Base-by-base conservation (phyloP, 495 filamentous ascomycete species). In the Trichoderma orchidacearum region DNA sequence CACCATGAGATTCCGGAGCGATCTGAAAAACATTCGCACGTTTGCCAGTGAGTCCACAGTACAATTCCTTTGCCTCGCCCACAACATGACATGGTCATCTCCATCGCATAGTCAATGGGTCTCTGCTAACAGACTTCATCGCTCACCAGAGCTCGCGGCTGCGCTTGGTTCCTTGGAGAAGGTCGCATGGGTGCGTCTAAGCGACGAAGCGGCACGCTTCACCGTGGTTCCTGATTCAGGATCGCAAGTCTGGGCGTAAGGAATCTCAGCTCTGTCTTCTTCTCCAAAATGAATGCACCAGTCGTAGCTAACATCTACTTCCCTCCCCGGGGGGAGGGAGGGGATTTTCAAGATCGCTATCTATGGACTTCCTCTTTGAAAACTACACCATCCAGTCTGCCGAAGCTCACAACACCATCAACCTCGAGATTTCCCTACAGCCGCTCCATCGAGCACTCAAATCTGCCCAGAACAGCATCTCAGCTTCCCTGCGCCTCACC, bases 201-300 rank as follows among this genome's bases (percentile, higher is more conserved):
- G 91, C 69, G 76, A 88, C 67, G 82, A 91, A 53, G 82, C 84
- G 21, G 80, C 95, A 56, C 90, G 89, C 61, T 95, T 98, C 74
- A 96, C 94, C 56, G 86, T 95, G 65, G 90, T 96, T 60, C 89
- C 90, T 5, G 90, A 96, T 61, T 83, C 86, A 62, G 90, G 93
- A 23, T 90, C 90, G 11, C 90, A 96, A 77, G 93, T 97, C 30
- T 98, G 94, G 93, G 87, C 91, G 90, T 96, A 75, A 63, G 88
- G 78, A 51, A 41, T 52, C 61, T 9, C 38, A 17, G n/a, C 38
- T 50, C 21, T 18, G 50, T 32, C 21, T 28, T 11, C 9, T 2
- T 17, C 35, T 48, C 27, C 21, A 15, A 41, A 12, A 11, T 6
- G 54, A 30, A 29, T 35, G 54, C 51, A 60, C 30, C 62, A 23